Evolutionary conservation across 2,329 filamentous ascomycete species (phyloP).

Genomic region (Phoma sp.): DNA sequence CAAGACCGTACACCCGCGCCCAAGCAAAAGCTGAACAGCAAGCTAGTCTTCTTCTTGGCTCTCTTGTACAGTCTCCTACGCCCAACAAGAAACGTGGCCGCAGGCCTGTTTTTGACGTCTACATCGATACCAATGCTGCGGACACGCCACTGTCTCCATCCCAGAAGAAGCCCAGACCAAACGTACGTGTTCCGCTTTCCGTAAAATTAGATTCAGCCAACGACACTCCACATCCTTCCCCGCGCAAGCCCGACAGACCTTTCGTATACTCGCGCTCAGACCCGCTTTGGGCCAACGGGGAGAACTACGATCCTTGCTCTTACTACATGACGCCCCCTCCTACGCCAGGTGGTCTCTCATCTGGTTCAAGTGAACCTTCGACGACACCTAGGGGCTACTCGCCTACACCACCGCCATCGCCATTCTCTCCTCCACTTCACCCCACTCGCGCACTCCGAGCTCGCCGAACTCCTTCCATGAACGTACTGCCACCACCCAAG

Average conservation of each 20-base stretch:
- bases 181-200: constrained; percentile 16
- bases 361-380: neutral
- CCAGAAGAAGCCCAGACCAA: constrained; percentile 16
- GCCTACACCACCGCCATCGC: constrained; percentile 8
- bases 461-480: neutral
- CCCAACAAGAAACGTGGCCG: constrained; percentile 18
- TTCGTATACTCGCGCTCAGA: constrained; percentile 20
- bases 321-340: constrained; percentile 9
- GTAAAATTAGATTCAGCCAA: constrained; percentile 13
- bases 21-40: constrained; percentile 5
- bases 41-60: neutral
- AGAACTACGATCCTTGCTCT: constrained; percentile 23
- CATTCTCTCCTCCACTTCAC: neutral
- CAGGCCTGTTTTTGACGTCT: constrained; percentile 21
- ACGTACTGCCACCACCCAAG: constrained; percentile 6
- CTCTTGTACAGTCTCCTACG: neutral
- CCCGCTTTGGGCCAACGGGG: constrained; percentile 23
- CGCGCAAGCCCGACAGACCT: constrained; percentile 14
- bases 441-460: neutral
- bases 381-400: neutral
- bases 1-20: constrained; percentile 2
- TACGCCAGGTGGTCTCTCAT: neutral
- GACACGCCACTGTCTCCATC: neutral
- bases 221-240: constrained; percentile 18
- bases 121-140: constrained; percentile 14